Base-by-base conservation (phyloP, 1,284 basidiomycete genomes). In the Leccinum subrobustum region DNA sequence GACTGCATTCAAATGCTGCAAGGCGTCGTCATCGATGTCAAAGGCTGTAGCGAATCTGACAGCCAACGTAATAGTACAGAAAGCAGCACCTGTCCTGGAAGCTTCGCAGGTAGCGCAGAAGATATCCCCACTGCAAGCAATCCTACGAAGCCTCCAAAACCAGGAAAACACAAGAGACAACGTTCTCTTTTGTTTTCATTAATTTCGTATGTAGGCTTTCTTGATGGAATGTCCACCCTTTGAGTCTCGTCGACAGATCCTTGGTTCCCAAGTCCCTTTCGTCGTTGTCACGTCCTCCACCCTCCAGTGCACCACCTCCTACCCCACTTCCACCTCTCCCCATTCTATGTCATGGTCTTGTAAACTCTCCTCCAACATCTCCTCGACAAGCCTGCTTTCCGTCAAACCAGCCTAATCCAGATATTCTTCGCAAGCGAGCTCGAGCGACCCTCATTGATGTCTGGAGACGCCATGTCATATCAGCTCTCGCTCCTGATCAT, bases 391-490 rank as follows among this genome's bases (percentile, higher is more conserved):
- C 60, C 3, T 8, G 9, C 33, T 31, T 64, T 69, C 56, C 68
- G 59, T 75, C 56, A 63, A 73, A 57, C 48, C 70, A 73, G n/a
- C 67, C 69, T 11, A 56, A 65, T 4, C 67, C 79, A n/a, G 75
- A 77, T 23, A 67, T 69, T 39, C 81, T 91, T 59, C 84, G 91
- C 31, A 79, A 83, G 55, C 82, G 83, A 60, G 92, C 92, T 3
- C 87, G 92, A 35, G 88, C 91, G 8, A 77, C 83, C 3, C 81
- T 95, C 11, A 83, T 93, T 14, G 91, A 95, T 69, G 81, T 86
- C 3, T 93, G 88, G 71, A 82, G 91, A 18, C 81, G 81, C 20
- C 83, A 86, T 69, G 84, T 93, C 29, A 70, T 92, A 25, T 76
- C 83, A 29, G 80, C 81, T 62, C 75, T 84, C 64, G 72, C 62